phyloP scores from a whole-genome alignment of 495 filamentous ascomycete species.

The Massariosphaeria phaeospora region DNA sequence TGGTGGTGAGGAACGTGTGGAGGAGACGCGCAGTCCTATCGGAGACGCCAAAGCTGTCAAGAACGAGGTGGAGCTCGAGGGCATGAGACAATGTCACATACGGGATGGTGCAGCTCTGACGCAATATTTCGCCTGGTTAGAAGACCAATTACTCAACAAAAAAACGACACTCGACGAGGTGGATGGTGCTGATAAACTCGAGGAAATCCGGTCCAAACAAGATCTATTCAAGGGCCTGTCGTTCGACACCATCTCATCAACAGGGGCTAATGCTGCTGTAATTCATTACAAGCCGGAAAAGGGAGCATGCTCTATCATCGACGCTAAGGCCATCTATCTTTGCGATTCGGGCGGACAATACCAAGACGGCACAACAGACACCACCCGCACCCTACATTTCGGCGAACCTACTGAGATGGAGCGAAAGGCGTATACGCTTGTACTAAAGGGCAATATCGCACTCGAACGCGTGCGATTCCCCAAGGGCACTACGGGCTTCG shows the following conservation, averaged over 20 bases:
- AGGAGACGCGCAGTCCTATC: constrained; percentile 82
- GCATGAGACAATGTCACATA: constrained; percentile 91
- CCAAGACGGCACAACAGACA: constrained; percentile 92
- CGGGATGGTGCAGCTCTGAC: constrained; percentile 88
- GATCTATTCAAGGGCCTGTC: constrained; percentile 85
- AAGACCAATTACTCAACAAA: constrained; percentile 74
- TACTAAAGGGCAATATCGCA: constrained; percentile 92
- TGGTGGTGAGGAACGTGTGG: constrained; percentile 81
- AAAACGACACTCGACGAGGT: constrained; percentile 78
- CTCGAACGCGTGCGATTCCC: constrained; percentile 86
- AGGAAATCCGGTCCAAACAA: constrained; percentile 72
- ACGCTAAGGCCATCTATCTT: constrained; percentile 83
- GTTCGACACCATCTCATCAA: constrained; percentile 94
- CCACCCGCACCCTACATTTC: constrained; percentile 91
- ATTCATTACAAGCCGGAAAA: constrained; percentile 95
- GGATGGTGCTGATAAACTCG: constrained; percentile 83
- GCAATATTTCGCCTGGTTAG: constrained; percentile 95
- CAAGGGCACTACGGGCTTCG: constrained; percentile 90
- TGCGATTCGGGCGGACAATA: constrained; percentile 98
- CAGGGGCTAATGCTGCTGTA: constrained; percentile 88
- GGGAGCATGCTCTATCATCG: constrained; percentile 75
- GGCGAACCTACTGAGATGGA: constrained; percentile 79
- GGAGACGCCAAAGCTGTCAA: constrained; percentile 97
- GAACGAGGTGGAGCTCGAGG: constrained; percentile 84
- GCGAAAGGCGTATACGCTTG: constrained; percentile 87